Evolutionary conservation across 2,329 filamentous ascomycete genomes (phyloP), one percentile per base, ranked within the genome.

Genomic region (Ophiostoma sp.): DNA sequence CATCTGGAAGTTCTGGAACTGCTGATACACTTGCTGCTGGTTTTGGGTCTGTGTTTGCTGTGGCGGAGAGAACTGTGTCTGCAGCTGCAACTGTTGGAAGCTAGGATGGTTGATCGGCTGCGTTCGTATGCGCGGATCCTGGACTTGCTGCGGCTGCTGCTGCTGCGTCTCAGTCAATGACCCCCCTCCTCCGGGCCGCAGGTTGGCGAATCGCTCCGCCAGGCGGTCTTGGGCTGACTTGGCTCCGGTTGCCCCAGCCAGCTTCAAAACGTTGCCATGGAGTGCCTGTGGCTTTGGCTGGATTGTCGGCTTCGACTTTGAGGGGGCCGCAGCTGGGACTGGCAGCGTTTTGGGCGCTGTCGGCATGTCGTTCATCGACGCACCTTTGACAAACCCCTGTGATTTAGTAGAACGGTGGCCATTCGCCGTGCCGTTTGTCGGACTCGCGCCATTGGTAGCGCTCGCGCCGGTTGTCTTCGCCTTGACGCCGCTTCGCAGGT

Each of bases 261-360:
- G 74, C 27, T 78, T 78, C 16, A 89, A 75, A 4, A 83, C 80
- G 58, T 87, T 87, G 0, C 88, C 88, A 73, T 89, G 87, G 2
- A 92, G 79, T 4, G 83, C 83, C 66, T 86, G 81, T 0, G 90
- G 90, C 72, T 92, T 92, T 2, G 89, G 89, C 38, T 87, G 85
- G 8, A 89, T 78, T 4, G 75, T 72, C 2, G 83, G 83, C 70
- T 81, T 85, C 41, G 75, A 69, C 73, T 78, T 75, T 8, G 66
- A 11, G 4, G 27, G n/a, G 5, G 40, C 14, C 2, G 58, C 12
- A 1, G 58, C 55, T 7, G 40, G 12, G 6, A 27, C 42, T 5
- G 67, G 49, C 3, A 36, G 27, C 1, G 52, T 55, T 18, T 12
- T 42, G 18, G 44, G 6, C 45, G 58, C 52, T 44, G 67, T 16